These are phyloP conservation scores for Mariannaea elegans DNA, from an alignment of 2,329 filamentous ascomycete genomes.

Conservation along the genomic window DNA sequence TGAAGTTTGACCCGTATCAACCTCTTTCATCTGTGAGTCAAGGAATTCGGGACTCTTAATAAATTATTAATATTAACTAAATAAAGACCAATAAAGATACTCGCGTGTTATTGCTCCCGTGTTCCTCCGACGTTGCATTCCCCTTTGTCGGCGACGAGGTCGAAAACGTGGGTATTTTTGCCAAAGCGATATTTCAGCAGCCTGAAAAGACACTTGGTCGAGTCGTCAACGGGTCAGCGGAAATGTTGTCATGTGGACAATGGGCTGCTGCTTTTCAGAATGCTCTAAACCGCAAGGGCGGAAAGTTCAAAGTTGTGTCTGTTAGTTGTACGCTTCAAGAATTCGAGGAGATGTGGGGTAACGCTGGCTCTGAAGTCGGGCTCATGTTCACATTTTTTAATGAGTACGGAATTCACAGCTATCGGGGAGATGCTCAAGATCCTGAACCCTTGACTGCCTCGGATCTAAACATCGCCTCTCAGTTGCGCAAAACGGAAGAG, in stretches of 20 bases:
- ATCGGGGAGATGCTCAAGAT: too few species aligned
- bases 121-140: background rate
- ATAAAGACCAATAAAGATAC: too few species aligned
- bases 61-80: background rate
- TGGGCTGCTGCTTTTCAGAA: background rate
- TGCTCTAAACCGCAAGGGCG: background rate
- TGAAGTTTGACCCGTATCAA: background rate
- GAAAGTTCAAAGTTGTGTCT: background rate
- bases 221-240: background rate
- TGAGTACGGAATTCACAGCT: too few species aligned
- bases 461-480: too few species aligned
- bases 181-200: background rate
- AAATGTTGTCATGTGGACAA: background rate
- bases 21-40: background rate
- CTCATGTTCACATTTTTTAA: too few species aligned
- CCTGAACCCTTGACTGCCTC: too few species aligned
- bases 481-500: too few species aligned
- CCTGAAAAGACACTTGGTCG: constrained; percentile 1
- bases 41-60: background rate
- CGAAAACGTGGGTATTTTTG: background rate
- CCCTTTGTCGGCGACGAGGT: background rate
- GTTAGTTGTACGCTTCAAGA: background rate
- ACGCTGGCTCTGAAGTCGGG: background rate
- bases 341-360: background rate
- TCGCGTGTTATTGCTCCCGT: background rate